Evolutionary conservation across 495 filamentous ascomycete genomes (phyloP).

Genomic region (Penicillium silybi): DNA sequence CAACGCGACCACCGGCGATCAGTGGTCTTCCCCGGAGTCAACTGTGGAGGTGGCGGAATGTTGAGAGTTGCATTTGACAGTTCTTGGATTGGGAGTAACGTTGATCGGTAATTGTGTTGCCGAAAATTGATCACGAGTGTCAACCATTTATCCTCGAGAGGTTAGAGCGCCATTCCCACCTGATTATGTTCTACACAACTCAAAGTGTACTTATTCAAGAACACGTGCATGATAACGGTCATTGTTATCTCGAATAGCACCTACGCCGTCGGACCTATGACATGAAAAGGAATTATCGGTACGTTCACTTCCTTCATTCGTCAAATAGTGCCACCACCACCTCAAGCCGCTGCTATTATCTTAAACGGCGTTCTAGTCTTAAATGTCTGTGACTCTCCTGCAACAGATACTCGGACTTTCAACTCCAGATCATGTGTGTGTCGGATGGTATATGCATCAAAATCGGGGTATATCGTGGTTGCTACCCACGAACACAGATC

Average conservation of each 20-base stretch:
- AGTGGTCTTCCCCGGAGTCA: neutral
- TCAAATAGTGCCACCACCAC: too few species aligned
- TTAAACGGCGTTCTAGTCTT: too few species aligned
- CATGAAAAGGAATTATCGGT: too few species aligned
- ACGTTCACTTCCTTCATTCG: too few species aligned
- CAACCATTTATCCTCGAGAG: neutral
- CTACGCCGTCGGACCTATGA: too few species aligned
- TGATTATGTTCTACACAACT: neutral
- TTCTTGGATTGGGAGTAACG: neutral
- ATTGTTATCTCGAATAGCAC: too few species aligned
- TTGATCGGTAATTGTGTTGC: neutral
- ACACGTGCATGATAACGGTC: too few species aligned
- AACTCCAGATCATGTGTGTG: neutral
- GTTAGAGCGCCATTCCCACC: neutral
- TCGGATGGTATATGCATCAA: neutral
- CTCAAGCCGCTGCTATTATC: too few species aligned
- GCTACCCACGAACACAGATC: neutral
- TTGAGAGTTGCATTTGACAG: neutral
- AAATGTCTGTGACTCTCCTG: neutral
- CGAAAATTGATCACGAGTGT: neutral
- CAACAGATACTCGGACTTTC: neutral
- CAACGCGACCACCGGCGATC: neutral
- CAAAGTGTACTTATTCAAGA: too few species aligned
- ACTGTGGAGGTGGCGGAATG: neutral
- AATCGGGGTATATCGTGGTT: neutral